phyloP scores from a whole-genome alignment of 2,329 filamentous ascomycete species.

The Penicillium sp. region DNA sequence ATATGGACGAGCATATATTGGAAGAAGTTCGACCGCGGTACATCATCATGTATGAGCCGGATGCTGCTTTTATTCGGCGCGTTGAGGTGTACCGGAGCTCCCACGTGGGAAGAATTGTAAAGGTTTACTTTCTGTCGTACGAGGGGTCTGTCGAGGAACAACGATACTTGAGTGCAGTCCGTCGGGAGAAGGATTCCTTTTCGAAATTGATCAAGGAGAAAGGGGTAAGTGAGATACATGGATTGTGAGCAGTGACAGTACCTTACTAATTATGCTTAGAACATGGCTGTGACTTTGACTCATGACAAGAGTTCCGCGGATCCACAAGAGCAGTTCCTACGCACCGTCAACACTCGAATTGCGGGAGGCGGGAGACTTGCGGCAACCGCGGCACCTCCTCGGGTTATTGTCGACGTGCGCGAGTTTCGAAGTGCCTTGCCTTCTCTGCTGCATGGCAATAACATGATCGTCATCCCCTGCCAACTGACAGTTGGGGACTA shows the following conservation, averaged over 20 bases:
- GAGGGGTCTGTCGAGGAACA: slow-evolving; percentile 93
- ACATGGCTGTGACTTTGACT: slow-evolving; percentile 84
- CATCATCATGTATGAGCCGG: slow-evolving; percentile 98
- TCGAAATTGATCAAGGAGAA: slow-evolving; percentile 92
- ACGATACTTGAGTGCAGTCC: slow-evolving; percentile 77
- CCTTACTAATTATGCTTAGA: slow-evolving; percentile 30
- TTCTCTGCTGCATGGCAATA: slow-evolving; percentile 81
- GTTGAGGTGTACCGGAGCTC: slow-evolving; percentile 96
- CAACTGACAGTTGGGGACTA: slow-evolving; percentile 97
- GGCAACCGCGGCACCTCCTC: slow-evolving; percentile 79
- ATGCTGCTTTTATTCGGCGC: slow-evolving; percentile 85
- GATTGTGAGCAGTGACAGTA: background rate
- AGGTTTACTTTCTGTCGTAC: slow-evolving; percentile 97
- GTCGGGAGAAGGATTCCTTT: slow-evolving; percentile 95
- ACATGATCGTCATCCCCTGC: slow-evolving; percentile 83
- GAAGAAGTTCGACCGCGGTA: slow-evolving; percentile 91
- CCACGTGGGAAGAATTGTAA: slow-evolving; percentile 79
- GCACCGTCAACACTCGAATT: slow-evolving; percentile 93
- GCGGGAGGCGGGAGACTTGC: slow-evolving; percentile 80
- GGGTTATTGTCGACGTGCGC: slow-evolving; percentile 89
- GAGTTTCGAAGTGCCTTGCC: slow-evolving; percentile 92
- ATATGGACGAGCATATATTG: slow-evolving; percentile 92
- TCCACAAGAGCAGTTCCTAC: slow-evolving; percentile 83
- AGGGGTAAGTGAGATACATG: slow-evolving; percentile 46
- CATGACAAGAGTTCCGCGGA: slow-evolving; percentile 67